These are phyloP conservation scores for Apostasia shenzhenica DNA, from an alignment of 106 monocot genomes.

Conservation along the genomic window DNA sequence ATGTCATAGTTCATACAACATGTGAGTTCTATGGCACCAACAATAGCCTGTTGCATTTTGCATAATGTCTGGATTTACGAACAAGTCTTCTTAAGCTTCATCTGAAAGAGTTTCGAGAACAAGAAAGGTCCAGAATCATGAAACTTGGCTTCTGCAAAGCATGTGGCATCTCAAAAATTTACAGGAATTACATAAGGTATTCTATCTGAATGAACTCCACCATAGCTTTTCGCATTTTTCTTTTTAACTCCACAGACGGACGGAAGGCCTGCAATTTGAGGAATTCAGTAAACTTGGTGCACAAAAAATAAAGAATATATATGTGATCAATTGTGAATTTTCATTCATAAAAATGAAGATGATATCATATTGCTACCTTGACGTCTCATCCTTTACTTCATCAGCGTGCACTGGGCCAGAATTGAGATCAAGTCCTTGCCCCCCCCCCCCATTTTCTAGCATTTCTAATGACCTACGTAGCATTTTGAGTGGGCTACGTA, in stretches of 20 bases:
- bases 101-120: background rate
- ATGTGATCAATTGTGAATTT: background rate
- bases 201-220: conserved; percentile 13
- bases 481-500: no score
- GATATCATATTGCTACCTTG: conserved; percentile 5
- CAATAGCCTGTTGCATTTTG: no score
- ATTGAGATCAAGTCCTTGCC: conserved; percentile 76
- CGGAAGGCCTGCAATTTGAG: conserved; percentile 22
- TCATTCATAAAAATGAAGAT: conserved; percentile 1
- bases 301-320: background rate
- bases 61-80: no score
- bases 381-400: conserved; percentile 53
- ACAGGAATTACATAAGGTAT: conserved; percentile 20
- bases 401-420: conserved; percentile 65
- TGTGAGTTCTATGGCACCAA: background rate
- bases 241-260: conserved; percentile 12
- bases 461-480: no score
- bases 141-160: conserved; percentile 12
- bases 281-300: conserved; percentile 14
- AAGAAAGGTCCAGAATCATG: conserved; percentile 15
- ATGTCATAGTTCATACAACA: conserved; percentile 6
- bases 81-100: background rate
- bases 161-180: conserved; percentile 31
- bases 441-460: no score
- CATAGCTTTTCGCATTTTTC: conserved; percentile 10